Percentiles rank a stretch among this genome's conserved stretches.
Evolutionary conservation across 495 filamentous ascomycete species (phyloP).

Genomic region (Extremus antarcticus): DNA sequence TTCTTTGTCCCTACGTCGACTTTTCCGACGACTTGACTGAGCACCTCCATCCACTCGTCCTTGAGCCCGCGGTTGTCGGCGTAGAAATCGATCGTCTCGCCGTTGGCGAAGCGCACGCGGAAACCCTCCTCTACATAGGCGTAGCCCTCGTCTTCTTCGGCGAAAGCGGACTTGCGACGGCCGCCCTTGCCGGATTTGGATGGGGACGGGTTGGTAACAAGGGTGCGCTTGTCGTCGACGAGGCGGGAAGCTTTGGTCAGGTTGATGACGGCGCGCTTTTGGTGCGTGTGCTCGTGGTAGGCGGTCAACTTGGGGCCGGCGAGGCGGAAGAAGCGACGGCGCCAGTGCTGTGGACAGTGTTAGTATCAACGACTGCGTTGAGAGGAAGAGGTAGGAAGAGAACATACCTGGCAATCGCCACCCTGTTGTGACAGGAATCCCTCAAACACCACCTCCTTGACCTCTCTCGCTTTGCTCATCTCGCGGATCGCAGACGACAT

Average conservation of each 20-base stretch:
- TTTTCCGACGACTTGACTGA: slow-evolving; percentile 75
- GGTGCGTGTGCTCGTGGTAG: slow-evolving; percentile 88
- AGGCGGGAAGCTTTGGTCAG: slow-evolving; percentile 85
- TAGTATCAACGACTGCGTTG: slow-evolving; percentile 22
- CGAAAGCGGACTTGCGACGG: slow-evolving; percentile 85
- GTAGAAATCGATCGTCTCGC: slow-evolving; percentile 97
- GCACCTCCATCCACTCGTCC: slow-evolving; percentile 85
- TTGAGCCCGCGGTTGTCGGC: slow-evolving; percentile 79
- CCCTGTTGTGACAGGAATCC: slow-evolving; percentile 91
- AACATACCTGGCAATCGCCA: slow-evolving; percentile 90
- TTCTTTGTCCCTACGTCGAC: slow-evolving; percentile 31
- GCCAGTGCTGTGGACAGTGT: slow-evolving; percentile 63
- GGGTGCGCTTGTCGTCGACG: slow-evolving; percentile 80
- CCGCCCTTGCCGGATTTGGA: slow-evolving; percentile 36
- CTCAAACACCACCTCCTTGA: slow-evolving; percentile 60
- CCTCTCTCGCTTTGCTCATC: slow-evolving; percentile 72
- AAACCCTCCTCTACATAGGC: slow-evolving; percentile 99
- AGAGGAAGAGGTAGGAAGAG: background rate
- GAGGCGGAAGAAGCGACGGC: slow-evolving; percentile 92
- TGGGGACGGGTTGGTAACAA: slow-evolving; percentile 45
- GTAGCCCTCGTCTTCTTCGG: slow-evolving; percentile 97
- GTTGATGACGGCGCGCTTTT: slow-evolving; percentile 94
- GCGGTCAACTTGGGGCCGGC: slow-evolving; percentile 84
- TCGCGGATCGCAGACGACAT: slow-evolving; percentile 91
- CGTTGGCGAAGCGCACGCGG: slow-evolving; percentile 94